phyloP scores from a whole-genome alignment of 2,329 filamentous ascomycete genomes.

The Mycosphaerelloides madeirae region DNA sequence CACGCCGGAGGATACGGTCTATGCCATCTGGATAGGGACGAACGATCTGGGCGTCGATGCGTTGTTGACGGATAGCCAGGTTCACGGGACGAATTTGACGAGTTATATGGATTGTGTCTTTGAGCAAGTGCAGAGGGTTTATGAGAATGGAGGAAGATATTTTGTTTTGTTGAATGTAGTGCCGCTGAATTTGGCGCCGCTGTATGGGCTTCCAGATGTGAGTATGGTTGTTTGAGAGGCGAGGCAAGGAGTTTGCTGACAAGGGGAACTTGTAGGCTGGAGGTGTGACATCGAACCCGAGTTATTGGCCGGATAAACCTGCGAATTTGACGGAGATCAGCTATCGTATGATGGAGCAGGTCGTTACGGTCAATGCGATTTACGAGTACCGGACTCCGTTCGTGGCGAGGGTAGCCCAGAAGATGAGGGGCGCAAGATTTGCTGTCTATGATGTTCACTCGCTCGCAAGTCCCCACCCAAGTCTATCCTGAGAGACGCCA shows the following conservation, averaged over 20 bases:
- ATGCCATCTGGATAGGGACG: conserved; percentile 74
- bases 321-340: conserved; percentile 48
- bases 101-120: conserved; percentile 67
- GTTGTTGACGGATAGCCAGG: conserved; percentile 62
- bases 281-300: neutral
- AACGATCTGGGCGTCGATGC: conserved; percentile 67
- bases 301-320: conserved; percentile 45
- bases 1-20: conserved; percentile 59
- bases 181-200: conserved; percentile 62
- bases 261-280: neutral
- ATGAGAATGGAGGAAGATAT: conserved; percentile 60
- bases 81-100: conserved; percentile 54
- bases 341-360: conserved; percentile 50
- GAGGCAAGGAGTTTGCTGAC: no score
- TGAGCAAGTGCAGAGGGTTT: conserved; percentile 57
- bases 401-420: conserved; percentile 38
- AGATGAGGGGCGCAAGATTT: conserved; percentile 54
- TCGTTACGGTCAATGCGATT: conserved; percentile 48
- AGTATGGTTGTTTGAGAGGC: no score
- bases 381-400: conserved; percentile 50
- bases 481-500: neutral
- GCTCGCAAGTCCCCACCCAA: conserved; percentile 39
- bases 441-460: conserved; percentile 64
- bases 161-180: conserved; percentile 70
- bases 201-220: conserved; percentile 49